These are phyloP conservation scores for Ceratocystis huliohia DNA, from an alignment of 2,329 filamentous ascomycete genomes.

Conservation along the genomic window DNA sequence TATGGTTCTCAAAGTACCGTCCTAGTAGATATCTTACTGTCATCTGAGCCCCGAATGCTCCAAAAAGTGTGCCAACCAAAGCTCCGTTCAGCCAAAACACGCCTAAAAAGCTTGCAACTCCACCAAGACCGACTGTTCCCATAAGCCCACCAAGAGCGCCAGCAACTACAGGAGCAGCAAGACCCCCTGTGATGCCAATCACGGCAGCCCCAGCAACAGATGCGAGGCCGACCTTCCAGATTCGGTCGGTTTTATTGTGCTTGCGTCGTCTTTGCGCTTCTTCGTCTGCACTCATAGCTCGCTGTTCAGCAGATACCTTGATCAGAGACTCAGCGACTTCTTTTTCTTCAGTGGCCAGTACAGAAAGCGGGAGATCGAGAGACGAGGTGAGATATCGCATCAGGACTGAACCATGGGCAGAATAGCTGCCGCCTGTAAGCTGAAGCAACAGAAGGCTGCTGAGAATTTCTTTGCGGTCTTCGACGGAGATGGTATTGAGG, in stretches of 20 bases:
- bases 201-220: slow-evolving; percentile 78
- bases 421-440: slow-evolving; percentile 61
- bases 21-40: slow-evolving; percentile 31
- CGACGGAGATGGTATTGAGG: slow-evolving; percentile 42
- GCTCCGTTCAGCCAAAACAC: slow-evolving; percentile 77
- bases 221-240: slow-evolving; percentile 85
- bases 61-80: slow-evolving; percentile 75
- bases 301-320: slow-evolving; percentile 43
- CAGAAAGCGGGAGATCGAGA: slow-evolving; percentile 47
- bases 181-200: slow-evolving; percentile 80
- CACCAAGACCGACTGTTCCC: slow-evolving; percentile 72
- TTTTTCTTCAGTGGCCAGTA: slow-evolving; percentile 56
- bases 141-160: slow-evolving; percentile 73
- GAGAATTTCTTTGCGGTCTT: slow-evolving; percentile 50
- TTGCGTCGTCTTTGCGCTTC: slow-evolving; percentile 63
- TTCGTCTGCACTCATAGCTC: slow-evolving; percentile 56
- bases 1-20: not conserved
- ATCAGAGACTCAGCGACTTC: slow-evolving; percentile 66
- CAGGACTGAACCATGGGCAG: slow-evolving; percentile 57
- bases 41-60: slow-evolving; percentile 73
- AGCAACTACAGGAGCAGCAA: slow-evolving; percentile 80
- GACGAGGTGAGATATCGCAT: slow-evolving; percentile 56
- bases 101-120: slow-evolving; percentile 74
- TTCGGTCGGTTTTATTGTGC: slow-evolving; percentile 54
- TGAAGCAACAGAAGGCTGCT: slow-evolving; percentile 59